Evolutionary conservation across 139 green algal species (phyloP).

Genomic region (Pleodorina starrii): DNA sequence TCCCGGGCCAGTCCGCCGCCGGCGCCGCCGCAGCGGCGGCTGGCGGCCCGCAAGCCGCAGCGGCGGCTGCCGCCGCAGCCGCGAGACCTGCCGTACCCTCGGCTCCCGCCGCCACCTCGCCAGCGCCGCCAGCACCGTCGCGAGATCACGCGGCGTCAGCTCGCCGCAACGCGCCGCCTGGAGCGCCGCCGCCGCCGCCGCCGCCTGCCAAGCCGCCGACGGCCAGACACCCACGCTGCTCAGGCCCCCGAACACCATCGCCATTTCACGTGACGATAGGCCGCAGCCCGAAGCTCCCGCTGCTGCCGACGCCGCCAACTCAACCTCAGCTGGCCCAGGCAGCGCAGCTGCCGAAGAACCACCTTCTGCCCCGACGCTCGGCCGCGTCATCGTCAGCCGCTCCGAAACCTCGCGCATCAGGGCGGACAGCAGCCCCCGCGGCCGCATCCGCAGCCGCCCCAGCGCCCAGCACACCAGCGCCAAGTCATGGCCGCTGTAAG

Average conservation of each 20-base stretch:
- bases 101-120: slow-evolving; percentile 26
- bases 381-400: background rate
- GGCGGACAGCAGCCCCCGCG: background rate
- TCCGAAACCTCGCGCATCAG: slow-evolving; percentile 3
- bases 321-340: no score
- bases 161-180: background rate
- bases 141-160: slow-evolving; percentile 10
- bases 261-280: background rate
- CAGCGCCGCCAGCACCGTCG: slow-evolving; percentile 15
- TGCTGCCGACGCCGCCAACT: background rate
- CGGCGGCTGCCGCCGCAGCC: slow-evolving; percentile 5
- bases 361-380: no score
- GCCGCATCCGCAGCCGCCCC: background rate
- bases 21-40: background rate
- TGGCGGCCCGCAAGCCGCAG: background rate
- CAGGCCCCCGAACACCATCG: slow-evolving; percentile 25
- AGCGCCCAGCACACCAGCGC: slow-evolving; percentile 21
- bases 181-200: background rate
- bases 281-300: background rate
- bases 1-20: background rate
- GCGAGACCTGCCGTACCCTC: background rate
- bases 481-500: background rate
- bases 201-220: background rate
- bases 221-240: slow-evolving; percentile 40
- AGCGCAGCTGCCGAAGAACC: no score